Base-by-base conservation (phyloP, 257 asterid species). In the Plantago major region DNA sequence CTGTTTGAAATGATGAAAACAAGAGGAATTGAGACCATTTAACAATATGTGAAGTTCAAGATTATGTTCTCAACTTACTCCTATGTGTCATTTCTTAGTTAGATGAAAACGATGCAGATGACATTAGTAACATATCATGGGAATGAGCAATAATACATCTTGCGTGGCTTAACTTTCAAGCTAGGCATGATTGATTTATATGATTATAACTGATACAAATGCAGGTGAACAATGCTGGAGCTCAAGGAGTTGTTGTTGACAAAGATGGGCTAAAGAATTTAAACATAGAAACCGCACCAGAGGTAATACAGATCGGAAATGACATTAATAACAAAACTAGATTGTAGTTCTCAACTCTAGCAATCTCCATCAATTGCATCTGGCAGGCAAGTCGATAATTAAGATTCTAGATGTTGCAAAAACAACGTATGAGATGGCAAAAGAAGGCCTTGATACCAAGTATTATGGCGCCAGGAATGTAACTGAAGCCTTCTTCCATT, bases 201-300 rank as follows among this genome's bases (percentile, higher is more conserved):
- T 11, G 11, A 16, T 45, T n/a, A 45, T 9, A 45, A 14, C 3
- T 45, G 49, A 6, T 33, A 37, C 38, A 18, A 64, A 64, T 51
- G 57, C 86, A 89, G 97, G 87, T 89, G 46, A 89, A 86, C 76
- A 87, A 89, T 57, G 95, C 95, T 53, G 97, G 95, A 68, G 86
- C 81, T 76, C 66, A 84, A 42, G 97, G 95, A 51, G 88, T 83
- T 30, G 74, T 69, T 8, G 94, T 87, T 61, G 94, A 86, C 67
- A 88, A 44, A 69, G 86, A 79, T 53, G 80, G 76, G 42, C 67
- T 86, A 15, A 79, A 82, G 80, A 84, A 84, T 44, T 55, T 71
- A 53, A 84, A 86, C 12, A 65, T 89, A n/a, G 95, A 82, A 57
- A 83, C 88, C 53, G 78, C 68, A 58, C 3, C 22, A 42, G 84